Evolutionary conservation across 805 yeast species (phyloP).

Genomic region (Candida maltosa): DNA sequence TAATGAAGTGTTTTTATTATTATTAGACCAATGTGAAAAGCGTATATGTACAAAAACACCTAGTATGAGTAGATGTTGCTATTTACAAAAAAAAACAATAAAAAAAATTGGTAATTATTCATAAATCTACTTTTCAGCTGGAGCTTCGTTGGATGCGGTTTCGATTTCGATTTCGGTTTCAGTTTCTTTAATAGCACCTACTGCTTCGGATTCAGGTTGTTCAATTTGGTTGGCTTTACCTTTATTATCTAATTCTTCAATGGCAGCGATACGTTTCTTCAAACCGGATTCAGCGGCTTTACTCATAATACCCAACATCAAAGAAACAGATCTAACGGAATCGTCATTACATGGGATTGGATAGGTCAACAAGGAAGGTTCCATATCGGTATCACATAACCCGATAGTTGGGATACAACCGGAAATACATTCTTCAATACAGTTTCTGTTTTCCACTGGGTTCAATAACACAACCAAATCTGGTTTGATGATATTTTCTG

Average conservation of each 20-base stretch:
- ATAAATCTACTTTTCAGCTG: no score
- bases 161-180: no score
- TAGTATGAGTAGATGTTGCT: no score
- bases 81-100: no score
- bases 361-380: slow-evolving; percentile 84
- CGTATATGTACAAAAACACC: no score
- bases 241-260: slow-evolving; percentile 13
- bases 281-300: slow-evolving; percentile 83
- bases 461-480: slow-evolving; percentile 84
- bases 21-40: no score
- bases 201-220: no score
- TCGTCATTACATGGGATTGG: slow-evolving; percentile 98
- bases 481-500: slow-evolving; percentile 67
- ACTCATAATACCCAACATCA: slow-evolving; percentile 79
- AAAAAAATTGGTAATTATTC: no score
- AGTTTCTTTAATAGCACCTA: no score
- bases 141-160: no score
- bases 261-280: slow-evolving; percentile 44
- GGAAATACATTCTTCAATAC: slow-evolving; percentile 76
- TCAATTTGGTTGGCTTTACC: no score
- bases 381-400: slow-evolving; percentile 89
- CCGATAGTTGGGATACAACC: slow-evolving; percentile 91
- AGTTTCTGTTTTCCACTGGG: slow-evolving; percentile 81
- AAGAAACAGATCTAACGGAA: slow-evolving; percentile 73
- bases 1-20: no score